A percentile compares a stretch with the other conserved stretches of the same genome.
These are phyloP conservation scores for Picochlorum sp. DNA, from an alignment of 139 green algal species.

Conservation along the genomic window DNA sequence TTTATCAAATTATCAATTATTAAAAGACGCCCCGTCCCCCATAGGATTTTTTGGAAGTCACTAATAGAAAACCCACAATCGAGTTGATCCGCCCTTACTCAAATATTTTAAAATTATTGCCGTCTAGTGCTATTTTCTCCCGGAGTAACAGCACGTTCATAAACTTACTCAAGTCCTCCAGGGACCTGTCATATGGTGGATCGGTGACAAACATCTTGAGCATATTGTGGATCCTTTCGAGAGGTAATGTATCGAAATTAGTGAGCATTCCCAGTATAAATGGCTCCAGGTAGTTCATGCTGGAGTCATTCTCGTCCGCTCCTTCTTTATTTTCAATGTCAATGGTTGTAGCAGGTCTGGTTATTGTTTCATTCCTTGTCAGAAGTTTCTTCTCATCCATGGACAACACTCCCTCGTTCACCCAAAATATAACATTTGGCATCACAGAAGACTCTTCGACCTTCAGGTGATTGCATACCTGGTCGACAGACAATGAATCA, in stretches of 20 bases:
- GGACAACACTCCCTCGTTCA: conserved; percentile 61
- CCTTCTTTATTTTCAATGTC: conserved; percentile 16
- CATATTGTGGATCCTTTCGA: conserved; percentile 91
- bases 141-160: conserved; percentile 48
- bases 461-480: conserved; percentile 48
- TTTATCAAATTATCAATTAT: too few relatives aligned
- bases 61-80: too few relatives aligned
- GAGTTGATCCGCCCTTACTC: not conserved
- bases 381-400: conserved; percentile 3
- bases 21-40: too few relatives aligned
- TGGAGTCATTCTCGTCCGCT: conserved; percentile 7
- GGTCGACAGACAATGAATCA: conserved; percentile 21
- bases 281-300: conserved; percentile 62
- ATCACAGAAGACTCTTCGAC: conserved; percentile 45
- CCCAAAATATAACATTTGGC: conserved; percentile 69
- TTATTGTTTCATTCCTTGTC: not conserved
- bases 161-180: conserved; percentile 62
- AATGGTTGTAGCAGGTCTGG: too few relatives aligned
- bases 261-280: conserved; percentile 87
- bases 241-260: conserved; percentile 71
- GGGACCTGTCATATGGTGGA: conserved; percentile 70
- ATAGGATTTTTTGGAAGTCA: too few relatives aligned
- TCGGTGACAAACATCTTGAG: conserved; percentile 89
- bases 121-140: conserved; percentile 53
- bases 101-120: conserved; percentile 27